phyloP scores from a whole-genome alignment of 129 eudicot genomes.

The Centaurea solstitialis region DNA sequence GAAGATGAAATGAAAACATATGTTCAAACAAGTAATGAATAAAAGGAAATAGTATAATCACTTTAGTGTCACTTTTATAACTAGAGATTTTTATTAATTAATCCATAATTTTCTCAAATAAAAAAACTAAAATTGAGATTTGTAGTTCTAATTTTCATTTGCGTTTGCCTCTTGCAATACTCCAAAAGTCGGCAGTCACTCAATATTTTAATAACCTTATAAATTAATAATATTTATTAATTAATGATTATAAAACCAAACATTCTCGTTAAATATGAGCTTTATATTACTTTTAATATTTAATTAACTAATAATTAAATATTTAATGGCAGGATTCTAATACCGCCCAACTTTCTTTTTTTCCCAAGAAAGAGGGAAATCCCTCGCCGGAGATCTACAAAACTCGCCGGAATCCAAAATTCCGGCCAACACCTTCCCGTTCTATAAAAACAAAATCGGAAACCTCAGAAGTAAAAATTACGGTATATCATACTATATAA shows the following conservation, averaged over 20 bases:
- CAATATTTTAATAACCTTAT: background rate
- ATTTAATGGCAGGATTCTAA: too few relatives aligned
- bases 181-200: background rate
- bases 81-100: too few relatives aligned
- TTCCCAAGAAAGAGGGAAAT: slow-evolving; percentile 47
- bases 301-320: too few relatives aligned
- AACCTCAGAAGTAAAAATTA: background rate
- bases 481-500: background rate
- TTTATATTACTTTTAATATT: too few relatives aligned
- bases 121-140: too few relatives aligned
- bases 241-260: background rate
- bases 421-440: slow-evolving; percentile 21
- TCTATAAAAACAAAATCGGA: slow-evolving; percentile 3
- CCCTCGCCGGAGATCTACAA: slow-evolving; percentile 59
- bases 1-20: background rate
- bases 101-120: too few relatives aligned
- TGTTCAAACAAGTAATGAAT: background rate
- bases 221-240: too few relatives aligned
- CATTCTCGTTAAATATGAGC: background rate
- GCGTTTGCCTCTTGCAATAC: background rate
- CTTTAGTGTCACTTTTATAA: too few relatives aligned
- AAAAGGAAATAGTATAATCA: too few relatives aligned
- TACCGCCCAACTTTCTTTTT: background rate
- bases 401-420: slow-evolving; percentile 44
- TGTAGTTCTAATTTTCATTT: too few relatives aligned